phyloP scores from a whole-genome alignment of 495 filamentous ascomycete genomes.

The Alectoria sarmentosa region DNA sequence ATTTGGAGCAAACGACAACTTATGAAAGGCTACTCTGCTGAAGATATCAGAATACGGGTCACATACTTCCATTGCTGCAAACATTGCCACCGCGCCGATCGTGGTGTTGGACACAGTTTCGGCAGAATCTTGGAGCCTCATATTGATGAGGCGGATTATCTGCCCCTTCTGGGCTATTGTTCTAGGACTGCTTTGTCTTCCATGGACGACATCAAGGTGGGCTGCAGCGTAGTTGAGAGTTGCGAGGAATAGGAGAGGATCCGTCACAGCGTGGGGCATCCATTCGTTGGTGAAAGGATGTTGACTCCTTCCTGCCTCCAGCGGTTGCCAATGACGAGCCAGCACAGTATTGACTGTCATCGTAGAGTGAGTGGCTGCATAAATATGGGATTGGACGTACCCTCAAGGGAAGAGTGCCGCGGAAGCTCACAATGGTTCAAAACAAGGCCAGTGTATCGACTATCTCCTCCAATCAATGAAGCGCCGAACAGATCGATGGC shows the following conservation, averaged over 20 bases:
- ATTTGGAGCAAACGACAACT: background rate
- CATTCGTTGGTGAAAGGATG: constrained; percentile 2
- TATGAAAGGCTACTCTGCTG: background rate
- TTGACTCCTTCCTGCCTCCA: background rate
- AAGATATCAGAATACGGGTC: background rate
- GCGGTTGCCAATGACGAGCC: background rate
- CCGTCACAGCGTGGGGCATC: constrained; percentile 4
- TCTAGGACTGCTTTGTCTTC: background rate
- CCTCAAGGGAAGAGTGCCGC: background rate
- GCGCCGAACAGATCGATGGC: background rate
- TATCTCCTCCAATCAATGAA: background rate
- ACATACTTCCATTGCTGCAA: constrained; percentile 9
- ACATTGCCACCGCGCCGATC: constrained; percentile 14
- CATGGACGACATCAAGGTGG: constrained; percentile 11
- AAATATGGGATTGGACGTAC: background rate
- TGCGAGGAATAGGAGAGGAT: constrained; percentile 14
- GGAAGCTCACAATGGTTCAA: constrained; percentile 2
- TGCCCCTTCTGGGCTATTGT: constrained; percentile 7
- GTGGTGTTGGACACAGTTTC: constrained; percentile 2
- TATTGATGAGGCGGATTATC: constrained; percentile 12
- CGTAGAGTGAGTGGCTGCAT: background rate
- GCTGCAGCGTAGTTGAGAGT: constrained; percentile 9
- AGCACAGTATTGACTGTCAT: constrained; percentile 9
- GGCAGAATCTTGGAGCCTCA: background rate
- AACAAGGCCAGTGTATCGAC: background rate